A percentile compares a stretch with the other conserved stretches of the same genome.
Conservation (phyloP, 768 basidiomycete species). For the Cystobasidium tubakii region DNA sequence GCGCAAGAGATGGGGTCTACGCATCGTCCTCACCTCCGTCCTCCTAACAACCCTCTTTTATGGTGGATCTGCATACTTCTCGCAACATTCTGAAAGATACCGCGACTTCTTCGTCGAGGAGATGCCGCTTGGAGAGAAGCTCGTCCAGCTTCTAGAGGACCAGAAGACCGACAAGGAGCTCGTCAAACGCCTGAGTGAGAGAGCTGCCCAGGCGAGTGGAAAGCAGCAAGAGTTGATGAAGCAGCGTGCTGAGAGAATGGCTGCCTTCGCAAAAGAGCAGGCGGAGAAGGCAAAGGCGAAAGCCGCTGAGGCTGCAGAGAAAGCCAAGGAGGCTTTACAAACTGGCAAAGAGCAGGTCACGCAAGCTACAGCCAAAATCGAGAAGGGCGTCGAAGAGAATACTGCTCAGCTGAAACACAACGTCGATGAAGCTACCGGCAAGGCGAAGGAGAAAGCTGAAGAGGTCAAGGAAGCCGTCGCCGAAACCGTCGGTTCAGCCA, state of each 20-base stretch:
- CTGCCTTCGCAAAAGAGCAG: constrained; percentile 38
- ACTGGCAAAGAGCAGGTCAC: constrained; percentile 56
- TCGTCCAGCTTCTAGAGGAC: constrained; percentile 75
- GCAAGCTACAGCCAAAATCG: constrained; percentile 51
- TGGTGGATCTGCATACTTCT: constrained; percentile 41
- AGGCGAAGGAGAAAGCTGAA: constrained; percentile 49
- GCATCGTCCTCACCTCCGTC: constrained; percentile 41
- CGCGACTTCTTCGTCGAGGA: constrained; percentile 76
- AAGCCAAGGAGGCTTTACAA: constrained; percentile 50
- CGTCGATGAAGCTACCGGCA: constrained; percentile 31
- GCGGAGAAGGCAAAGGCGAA: constrained; percentile 45
- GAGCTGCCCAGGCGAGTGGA: constrained; percentile 43
- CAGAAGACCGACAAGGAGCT: constrained; percentile 55
- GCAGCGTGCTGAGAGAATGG: constrained; percentile 39
- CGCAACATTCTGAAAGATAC: constrained; percentile 54
- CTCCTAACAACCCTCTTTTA: constrained; percentile 43
- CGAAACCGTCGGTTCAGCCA: constrained; percentile 41
- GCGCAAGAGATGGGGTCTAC: constrained; percentile 30
- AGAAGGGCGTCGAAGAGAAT: constrained; percentile 46
- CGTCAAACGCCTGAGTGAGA: constrained; percentile 37
- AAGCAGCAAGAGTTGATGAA: constrained; percentile 41
- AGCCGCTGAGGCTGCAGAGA: constrained; percentile 38
- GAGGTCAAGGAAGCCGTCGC: constrained; percentile 53
- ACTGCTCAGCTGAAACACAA: constrained; percentile 50
- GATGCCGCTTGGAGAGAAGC: constrained; percentile 68